Evolutionary conservation across 1,284 basidiomycete species (phyloP).

Genomic region (Thelephora terrestris): DNA sequence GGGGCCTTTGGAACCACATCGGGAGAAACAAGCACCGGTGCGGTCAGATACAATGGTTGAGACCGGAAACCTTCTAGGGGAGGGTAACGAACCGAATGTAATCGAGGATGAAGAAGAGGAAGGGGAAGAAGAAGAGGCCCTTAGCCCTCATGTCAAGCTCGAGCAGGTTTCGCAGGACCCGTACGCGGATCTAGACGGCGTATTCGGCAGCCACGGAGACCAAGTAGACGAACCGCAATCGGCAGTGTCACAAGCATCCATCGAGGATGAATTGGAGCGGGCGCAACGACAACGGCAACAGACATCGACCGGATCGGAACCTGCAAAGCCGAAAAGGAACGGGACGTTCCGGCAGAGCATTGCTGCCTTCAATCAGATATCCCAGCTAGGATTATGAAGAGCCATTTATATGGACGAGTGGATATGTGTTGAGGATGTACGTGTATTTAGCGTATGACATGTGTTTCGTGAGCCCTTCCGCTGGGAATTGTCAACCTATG

Average conservation of each 20-base stretch:
- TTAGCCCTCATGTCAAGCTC: conserved; percentile 6
- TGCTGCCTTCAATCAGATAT: background rate
- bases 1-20: conserved; percentile 46
- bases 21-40: conserved; percentile 7
- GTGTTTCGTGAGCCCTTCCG: background rate
- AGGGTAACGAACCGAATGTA: background rate
- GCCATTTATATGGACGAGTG: background rate
- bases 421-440: conserved; percentile 19
- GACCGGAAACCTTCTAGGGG: conserved; percentile 9
- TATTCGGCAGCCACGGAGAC: conserved; percentile 52
- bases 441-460: background rate
- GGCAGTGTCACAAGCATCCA: conserved; percentile 19
- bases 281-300: too few species aligned
- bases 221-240: conserved; percentile 52
- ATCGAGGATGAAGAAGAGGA: conserved; percentile 20
- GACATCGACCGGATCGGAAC: too few species aligned
- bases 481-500: background rate
- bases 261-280: conserved; percentile 13
- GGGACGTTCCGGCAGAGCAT: conserved; percentile 10
- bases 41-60: conserved; percentile 13
- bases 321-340: background rate
- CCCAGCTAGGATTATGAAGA: background rate
- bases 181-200: conserved; percentile 63
- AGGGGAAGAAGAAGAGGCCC: conserved; percentile 17
- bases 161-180: conserved; percentile 36